phyloP scores from a whole-genome alignment of 345 rosid genomes.

The Aethionema arabicum region DNA sequence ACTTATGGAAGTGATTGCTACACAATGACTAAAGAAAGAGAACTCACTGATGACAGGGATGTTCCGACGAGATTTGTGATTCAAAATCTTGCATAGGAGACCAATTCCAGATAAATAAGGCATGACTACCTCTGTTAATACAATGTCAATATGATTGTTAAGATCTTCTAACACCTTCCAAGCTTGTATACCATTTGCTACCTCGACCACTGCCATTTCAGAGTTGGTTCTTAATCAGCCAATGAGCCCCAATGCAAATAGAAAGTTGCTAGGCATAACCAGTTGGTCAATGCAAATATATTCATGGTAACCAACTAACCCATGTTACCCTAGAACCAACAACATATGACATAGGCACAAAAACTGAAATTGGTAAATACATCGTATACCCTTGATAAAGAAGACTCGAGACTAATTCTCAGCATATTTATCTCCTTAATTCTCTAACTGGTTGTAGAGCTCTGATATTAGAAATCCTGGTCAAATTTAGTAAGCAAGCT shows the following conservation, averaged over 20 bases:
- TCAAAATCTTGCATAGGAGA: conserved; percentile 74
- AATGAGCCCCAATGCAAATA: not conserved
- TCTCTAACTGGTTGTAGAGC: not conserved
- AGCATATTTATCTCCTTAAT: not conserved
- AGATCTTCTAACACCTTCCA: conserved; percentile 76
- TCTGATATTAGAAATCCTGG: not conserved
- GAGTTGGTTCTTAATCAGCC: conserved; percentile 2
- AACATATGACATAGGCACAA: not conserved
- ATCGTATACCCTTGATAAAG: not conserved
- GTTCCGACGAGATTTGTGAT: conserved; percentile 61
- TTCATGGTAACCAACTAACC: not conserved
- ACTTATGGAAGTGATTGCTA: conserved; percentile 13
- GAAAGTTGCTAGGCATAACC: not conserved
- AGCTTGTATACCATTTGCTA: conserved; percentile 70
- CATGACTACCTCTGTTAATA: conserved; percentile 79
- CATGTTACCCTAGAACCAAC: not conserved
- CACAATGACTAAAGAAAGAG: conserved; percentile 16
- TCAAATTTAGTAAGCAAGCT: not conserved
- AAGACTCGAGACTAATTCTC: not conserved
- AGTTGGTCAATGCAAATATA: not conserved
- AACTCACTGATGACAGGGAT: conserved; percentile 80
- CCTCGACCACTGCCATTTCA: conserved; percentile 54
- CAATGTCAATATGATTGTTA: conserved; percentile 63
- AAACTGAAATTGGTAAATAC: conserved; percentile 29
- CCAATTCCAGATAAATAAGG: conserved; percentile 72